Percentiles rank a stretch among this genome's conserved stretches.
Evolutionary conservation across 306 rosid species (phyloP).

Genomic region (Vicia villosa): DNA sequence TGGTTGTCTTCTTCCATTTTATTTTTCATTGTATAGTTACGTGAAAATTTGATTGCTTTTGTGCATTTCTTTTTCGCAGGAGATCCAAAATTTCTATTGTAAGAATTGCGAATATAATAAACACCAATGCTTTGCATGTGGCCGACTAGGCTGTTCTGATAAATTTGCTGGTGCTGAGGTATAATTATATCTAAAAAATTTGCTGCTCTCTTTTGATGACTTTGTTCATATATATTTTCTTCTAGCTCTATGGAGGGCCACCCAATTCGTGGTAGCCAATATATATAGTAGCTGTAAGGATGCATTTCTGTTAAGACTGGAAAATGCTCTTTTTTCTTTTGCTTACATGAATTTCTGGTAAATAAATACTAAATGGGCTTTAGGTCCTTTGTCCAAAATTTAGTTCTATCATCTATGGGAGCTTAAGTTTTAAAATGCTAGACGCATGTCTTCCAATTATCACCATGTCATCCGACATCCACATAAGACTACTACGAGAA

Average conservation of each 20-base stretch:
- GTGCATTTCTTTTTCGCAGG: conserved; percentile 53
- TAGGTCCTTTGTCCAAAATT: too few species aligned
- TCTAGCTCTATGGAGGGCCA: conserved; percentile 3
- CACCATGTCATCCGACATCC: background rate
- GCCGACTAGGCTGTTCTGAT: conserved; percentile 79
- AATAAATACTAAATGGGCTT: background rate
- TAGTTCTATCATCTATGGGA: too few species aligned
- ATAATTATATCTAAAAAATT: conserved; percentile 32
- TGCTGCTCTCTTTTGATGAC: conserved; percentile 22
- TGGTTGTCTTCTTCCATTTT: conserved; percentile 12
- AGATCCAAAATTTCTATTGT: conserved; percentile 63
- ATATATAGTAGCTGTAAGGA: background rate
- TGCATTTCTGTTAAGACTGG: background rate
- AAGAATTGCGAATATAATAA: conserved; percentile 70
- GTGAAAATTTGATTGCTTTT: conserved; percentile 30
- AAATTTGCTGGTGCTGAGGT: conserved; percentile 81
- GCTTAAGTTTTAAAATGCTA: background rate
- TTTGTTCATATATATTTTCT: conserved; percentile 12
- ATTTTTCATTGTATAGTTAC: conserved; percentile 21
- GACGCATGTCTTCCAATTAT: background rate
- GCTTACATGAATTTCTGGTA: background rate
- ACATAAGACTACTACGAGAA: background rate
- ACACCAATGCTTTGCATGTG: conserved; percentile 93
- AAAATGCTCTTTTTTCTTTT: background rate
- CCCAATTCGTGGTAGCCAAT: background rate